Evolutionary conservation across 768 basidiomycete species (phyloP).

Genomic region (Kwoniella dejecticola): DNA sequence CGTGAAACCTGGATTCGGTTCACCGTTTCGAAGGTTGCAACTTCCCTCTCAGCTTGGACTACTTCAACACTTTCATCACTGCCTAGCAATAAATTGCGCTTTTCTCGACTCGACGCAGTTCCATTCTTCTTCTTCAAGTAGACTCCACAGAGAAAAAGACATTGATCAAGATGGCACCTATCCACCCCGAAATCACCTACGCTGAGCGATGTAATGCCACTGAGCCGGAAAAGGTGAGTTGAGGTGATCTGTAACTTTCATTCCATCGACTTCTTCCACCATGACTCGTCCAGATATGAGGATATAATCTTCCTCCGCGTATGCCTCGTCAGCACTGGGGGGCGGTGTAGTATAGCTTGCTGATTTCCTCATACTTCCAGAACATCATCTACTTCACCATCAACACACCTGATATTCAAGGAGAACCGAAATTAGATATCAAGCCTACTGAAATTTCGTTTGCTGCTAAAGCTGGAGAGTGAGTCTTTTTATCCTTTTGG

Average conservation of each 20-base stretch:
- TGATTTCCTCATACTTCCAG: too few relatives aligned
- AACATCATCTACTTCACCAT: slow-evolving; percentile 80
- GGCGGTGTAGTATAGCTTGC: neutral
- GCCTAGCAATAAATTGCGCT: neutral
- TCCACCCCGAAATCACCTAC: slow-evolving; percentile 89
- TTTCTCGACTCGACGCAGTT: too few relatives aligned
- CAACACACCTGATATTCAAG: slow-evolving; percentile 50
- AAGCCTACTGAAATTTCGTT: slow-evolving; percentile 55
- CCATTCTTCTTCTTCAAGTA: too few relatives aligned
- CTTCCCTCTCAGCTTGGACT: neutral
- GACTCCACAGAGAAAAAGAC: neutral
- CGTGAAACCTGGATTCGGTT: neutral
- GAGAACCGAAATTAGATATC: slow-evolving; percentile 54
- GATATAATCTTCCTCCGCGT: neutral
- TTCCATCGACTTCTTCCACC: too few relatives aligned
- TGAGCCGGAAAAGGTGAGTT: slow-evolving; percentile 67
- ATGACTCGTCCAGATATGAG: neutral
- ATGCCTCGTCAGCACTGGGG: neutral
- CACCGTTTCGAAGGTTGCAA: neutral
- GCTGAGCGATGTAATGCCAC: slow-evolving; percentile 81
- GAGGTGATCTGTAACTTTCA: too few relatives aligned
- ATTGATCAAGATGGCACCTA: slow-evolving; percentile 36
- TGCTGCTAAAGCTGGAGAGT: slow-evolving; percentile 55
- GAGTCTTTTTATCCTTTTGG: slow-evolving; percentile 25
- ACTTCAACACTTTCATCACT: too few relatives aligned